Evolutionary conservation across 139 green algal genomes (phyloP), one percentile per base, ranked within the genome.

Genomic region (Diplosphaera chodatii): DNA sequence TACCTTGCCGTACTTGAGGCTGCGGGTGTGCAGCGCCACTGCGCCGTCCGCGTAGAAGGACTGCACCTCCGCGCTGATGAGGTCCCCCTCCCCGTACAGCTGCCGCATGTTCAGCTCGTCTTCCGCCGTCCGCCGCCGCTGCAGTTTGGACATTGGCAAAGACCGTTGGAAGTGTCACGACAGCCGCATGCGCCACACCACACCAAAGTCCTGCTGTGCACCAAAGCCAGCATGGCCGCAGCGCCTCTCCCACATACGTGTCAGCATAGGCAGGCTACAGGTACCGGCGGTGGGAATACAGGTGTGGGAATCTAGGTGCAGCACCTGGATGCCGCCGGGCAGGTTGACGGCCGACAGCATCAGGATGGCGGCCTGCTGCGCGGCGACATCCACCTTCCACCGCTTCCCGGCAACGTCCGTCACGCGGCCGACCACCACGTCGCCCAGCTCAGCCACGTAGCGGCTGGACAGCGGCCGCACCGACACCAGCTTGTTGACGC

Each of bases 21-120:
- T 92, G 48, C 92, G 83, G 2, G 92, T 96, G 78, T 97, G 92
- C 23, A 97, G 86, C n/a, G 73, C 62, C 3, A 93, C 77, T 18
- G 81, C 74, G 27, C 91, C 90, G 69, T 96, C 92, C 5, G 69
- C 70, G 62, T 90, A 76, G 20, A 94, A 79, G 21, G 81, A 73
- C 74, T 96, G 92, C 13, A 97, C 89, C 72, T 97, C 92, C 23
- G 91, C 86, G 34, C 81, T 91, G 69, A 97, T 86, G 8, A 97
- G 74, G 41, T 97, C 92, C 1, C 83, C 86, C 75, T 97, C 92
- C 28, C 75, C 31, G 67, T 93, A 95, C 27, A 96, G 75, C 1
- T 29, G 30, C 21, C 92, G 83, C 92, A 97, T 97, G 72, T 89
- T 89, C 15, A 94, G 86, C 79, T 96, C 92, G 75, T 97, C 92